A percentile compares a stretch with the other conserved stretches of the same genome.
Conservation (phyloP, 2,329 filamentous ascomycete species). For the Blumeria hordei region DNA sequence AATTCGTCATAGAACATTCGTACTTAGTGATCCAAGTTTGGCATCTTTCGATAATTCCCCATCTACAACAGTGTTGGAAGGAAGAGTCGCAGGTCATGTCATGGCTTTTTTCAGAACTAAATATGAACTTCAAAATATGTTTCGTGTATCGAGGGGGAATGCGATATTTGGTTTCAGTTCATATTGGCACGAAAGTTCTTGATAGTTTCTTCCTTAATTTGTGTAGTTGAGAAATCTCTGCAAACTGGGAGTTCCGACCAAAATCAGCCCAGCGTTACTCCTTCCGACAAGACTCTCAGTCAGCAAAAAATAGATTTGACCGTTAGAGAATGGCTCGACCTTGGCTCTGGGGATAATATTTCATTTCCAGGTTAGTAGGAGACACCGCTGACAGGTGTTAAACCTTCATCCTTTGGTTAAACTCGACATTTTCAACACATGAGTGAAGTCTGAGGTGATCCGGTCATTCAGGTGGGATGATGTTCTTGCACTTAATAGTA, state of each 20-base stretch:
- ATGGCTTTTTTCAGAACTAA: background rate
- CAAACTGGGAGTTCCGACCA: background rate
- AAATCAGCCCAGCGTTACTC: background rate
- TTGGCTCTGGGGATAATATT: background rate
- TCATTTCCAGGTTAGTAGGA: background rate
- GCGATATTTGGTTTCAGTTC: background rate
- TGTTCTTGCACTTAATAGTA: too few species aligned
- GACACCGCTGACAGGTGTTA: background rate
- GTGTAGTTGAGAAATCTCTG: background rate
- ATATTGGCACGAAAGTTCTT: background rate
- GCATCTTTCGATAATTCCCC: too few species aligned
- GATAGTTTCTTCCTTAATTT: background rate
- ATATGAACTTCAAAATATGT: background rate
- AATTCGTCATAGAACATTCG: too few species aligned
- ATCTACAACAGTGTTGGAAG: too few species aligned
- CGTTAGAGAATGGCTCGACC: background rate
- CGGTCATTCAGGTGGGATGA: too few species aligned
- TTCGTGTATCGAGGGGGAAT: background rate
- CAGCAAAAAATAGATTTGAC: background rate
- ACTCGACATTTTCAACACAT: too few species aligned
- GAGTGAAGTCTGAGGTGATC: too few species aligned
- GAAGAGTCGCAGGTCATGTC: background rate
- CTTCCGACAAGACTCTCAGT: background rate
- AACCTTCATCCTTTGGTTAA: background rate
- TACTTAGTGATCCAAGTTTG: too few species aligned